These are phyloP conservation scores for Naganishia antarctica DNA, from an alignment of 768 basidiomycete species.

Conservation along the genomic window DNA sequence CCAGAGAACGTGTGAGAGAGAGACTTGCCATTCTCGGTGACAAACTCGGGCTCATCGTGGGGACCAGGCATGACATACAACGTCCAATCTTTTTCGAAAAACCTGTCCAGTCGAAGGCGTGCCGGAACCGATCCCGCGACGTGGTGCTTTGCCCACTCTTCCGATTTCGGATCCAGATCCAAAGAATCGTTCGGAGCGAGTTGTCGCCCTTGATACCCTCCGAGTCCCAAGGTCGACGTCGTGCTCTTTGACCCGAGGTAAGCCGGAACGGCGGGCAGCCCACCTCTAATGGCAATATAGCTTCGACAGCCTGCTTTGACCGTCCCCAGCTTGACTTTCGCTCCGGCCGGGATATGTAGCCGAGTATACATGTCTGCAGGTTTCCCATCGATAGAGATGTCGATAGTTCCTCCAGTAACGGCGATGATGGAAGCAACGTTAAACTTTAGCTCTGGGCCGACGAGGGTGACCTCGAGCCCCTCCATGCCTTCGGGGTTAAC, in stretches of 20 bases:
- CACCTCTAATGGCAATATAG: slow-evolving; percentile 60
- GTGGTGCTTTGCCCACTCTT: slow-evolving; percentile 28
- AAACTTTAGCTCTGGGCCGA: slow-evolving; percentile 56
- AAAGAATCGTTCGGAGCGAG: slow-evolving; percentile 33
- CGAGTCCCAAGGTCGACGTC: slow-evolving; percentile 51
- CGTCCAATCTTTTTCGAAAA: slow-evolving; percentile 53
- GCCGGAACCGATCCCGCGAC: slow-evolving; percentile 49
- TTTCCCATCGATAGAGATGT: slow-evolving; percentile 53
- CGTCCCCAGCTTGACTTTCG: slow-evolving; percentile 52
- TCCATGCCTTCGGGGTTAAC: slow-evolving; percentile 57
- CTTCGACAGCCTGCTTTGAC: slow-evolving; percentile 54
- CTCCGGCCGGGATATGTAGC: slow-evolving; percentile 53
- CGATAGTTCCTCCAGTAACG: slow-evolving; percentile 56
- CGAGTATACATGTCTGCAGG: slow-evolving; percentile 55
- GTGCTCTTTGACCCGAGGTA: slow-evolving; percentile 60
- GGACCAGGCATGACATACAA: slow-evolving; percentile 61
- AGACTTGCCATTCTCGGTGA: slow-evolving; percentile 50
- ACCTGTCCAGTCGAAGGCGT: slow-evolving; percentile 26
- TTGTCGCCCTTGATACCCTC: slow-evolving; percentile 36
- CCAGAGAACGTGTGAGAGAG: not conserved
- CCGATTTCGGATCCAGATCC: slow-evolving; percentile 27
- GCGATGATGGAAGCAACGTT: slow-evolving; percentile 55
- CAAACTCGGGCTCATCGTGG: slow-evolving; percentile 59
- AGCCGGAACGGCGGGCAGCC: slow-evolving; percentile 54
- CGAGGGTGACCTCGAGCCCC: slow-evolving; percentile 55